Conservation (phyloP, 176 grass and related monocot species). For the Oryza meyeriana region DNA sequence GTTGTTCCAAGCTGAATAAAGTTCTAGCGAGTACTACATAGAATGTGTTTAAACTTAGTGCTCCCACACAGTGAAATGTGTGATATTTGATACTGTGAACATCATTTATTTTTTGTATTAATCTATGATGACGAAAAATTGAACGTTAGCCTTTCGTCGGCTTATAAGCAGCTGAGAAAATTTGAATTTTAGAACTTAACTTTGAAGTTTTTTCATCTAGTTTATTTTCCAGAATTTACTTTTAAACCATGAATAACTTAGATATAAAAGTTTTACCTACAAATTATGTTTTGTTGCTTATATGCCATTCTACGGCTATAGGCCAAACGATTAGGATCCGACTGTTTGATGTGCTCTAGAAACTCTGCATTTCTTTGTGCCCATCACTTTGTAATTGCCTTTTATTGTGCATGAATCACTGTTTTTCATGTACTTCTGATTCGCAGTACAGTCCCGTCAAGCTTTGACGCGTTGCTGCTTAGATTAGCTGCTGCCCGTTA, state of each 20-base stretch:
- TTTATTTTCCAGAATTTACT: too few species aligned
- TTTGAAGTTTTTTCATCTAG: too few species aligned
- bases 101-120: background rate
- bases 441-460: background rate
- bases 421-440: background rate
- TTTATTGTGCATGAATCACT: background rate
- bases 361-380: background rate
- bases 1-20: slow-evolving; percentile 44
- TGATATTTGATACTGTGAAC: slow-evolving; percentile 10
- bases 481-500: background rate
- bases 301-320: too few species aligned
- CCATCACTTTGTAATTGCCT: background rate
- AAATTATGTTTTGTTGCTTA: too few species aligned
- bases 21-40: slow-evolving; percentile 14
- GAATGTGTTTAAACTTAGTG: slow-evolving; percentile 13
- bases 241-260: too few species aligned
- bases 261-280: too few species aligned
- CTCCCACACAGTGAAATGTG: background rate
- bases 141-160: background rate
- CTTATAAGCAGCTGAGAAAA: too few species aligned
- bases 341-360: background rate
- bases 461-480: background rate
- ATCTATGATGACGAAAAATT: slow-evolving; percentile 28
- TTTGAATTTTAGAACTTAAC: too few species aligned
- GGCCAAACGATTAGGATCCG: too few species aligned